Evolutionary conservation across 805 yeast species (phyloP).

Genomic region (Pichia kluyveri): DNA sequence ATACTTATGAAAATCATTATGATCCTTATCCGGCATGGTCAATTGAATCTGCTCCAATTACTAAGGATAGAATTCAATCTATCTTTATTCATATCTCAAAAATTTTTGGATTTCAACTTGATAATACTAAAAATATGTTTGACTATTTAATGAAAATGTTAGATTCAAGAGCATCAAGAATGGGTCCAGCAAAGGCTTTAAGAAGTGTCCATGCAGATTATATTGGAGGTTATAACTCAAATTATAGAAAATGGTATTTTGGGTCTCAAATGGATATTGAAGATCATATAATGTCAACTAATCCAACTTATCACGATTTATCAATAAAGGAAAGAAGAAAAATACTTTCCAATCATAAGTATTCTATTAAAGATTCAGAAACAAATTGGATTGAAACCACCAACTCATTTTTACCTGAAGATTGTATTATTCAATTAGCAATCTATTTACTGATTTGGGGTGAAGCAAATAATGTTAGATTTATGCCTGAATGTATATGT

Average conservation of each 20-base stretch:
- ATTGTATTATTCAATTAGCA: slow-evolving; percentile 54
- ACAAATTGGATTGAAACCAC: slow-evolving; percentile 43
- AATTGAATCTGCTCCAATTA: slow-evolving; percentile 36
- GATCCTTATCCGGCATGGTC: slow-evolving; percentile 52
- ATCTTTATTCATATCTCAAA: slow-evolving; percentile 43
- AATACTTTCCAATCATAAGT: slow-evolving; percentile 9
- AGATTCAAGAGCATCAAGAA: slow-evolving; percentile 62
- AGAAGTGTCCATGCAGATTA: slow-evolving; percentile 62
- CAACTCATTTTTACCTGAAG: slow-evolving; percentile 41
- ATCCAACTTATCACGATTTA: slow-evolving; percentile 33
- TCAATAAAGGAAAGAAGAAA: slow-evolving; percentile 16
- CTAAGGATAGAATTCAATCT: slow-evolving; percentile 44
- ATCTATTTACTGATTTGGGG: slow-evolving; percentile 80
- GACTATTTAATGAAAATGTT: slow-evolving; percentile 53
- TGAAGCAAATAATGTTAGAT: slow-evolving; percentile 77
- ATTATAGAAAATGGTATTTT: slow-evolving; percentile 69
- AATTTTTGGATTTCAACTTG: slow-evolving; percentile 62
- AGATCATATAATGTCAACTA: slow-evolving; percentile 5
- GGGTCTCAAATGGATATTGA: slow-evolving; percentile 61
- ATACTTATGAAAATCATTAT: slow-evolving; percentile 33
- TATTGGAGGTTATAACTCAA: slow-evolving; percentile 62
- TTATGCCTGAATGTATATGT: slow-evolving; percentile 84
- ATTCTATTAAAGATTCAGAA: slow-evolving; percentile 35
- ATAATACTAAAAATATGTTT: slow-evolving; percentile 57
- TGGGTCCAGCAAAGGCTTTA: slow-evolving; percentile 48